Percentiles rank a stretch among this genome's conserved stretches.
Conservation (phyloP, 2,329 filamentous ascomycete genomes). For the Acrocalymma vagum region DNA sequence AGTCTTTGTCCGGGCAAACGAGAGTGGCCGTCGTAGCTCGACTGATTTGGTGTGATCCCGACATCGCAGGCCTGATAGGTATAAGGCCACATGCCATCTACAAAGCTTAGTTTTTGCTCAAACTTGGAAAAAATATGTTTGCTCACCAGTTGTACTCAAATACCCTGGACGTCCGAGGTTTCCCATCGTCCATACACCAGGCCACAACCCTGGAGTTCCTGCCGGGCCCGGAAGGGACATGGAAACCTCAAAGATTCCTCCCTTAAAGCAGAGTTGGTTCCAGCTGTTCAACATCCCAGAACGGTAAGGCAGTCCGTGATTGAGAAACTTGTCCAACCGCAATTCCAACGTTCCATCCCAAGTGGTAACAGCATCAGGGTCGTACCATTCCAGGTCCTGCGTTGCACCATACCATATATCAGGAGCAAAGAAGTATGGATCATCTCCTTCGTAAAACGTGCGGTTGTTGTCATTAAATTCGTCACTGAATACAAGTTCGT, state of each 20-base stretch:
- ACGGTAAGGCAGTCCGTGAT: conserved; percentile 56
- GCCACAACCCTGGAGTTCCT: conserved; percentile 60
- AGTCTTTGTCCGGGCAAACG: conserved; percentile 55
- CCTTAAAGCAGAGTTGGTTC: conserved; percentile 65
- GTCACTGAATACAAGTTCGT: conserved; percentile 64
- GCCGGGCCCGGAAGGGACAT: conserved; percentile 61
- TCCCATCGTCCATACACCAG: conserved; percentile 63
- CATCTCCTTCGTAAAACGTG: conserved; percentile 66
- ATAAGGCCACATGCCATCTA: conserved; percentile 64
- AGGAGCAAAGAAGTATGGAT: conserved; percentile 62
- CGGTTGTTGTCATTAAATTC: conserved; percentile 63
- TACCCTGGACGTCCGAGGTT: conserved; percentile 64
- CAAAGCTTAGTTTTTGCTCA: too few relatives aligned
- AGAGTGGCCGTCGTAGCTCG: conserved; percentile 52
- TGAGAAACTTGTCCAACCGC: conserved; percentile 55
- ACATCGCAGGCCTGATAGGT: conserved; percentile 61
- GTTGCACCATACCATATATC: conserved; percentile 65
- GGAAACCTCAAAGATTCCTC: conserved; percentile 62
- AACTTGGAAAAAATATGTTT: too few relatives aligned
- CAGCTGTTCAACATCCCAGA: conserved; percentile 63
- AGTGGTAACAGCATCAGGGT: conserved; percentile 62
- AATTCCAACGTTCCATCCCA: conserved; percentile 56
- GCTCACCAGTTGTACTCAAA: conserved; percentile 56
- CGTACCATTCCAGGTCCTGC: conserved; percentile 60
- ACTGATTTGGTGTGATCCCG: conserved; percentile 61